Evolutionary conservation across 352 stramenopile species (phyloP).

Genomic region (Labyrinthula sp.): DNA sequence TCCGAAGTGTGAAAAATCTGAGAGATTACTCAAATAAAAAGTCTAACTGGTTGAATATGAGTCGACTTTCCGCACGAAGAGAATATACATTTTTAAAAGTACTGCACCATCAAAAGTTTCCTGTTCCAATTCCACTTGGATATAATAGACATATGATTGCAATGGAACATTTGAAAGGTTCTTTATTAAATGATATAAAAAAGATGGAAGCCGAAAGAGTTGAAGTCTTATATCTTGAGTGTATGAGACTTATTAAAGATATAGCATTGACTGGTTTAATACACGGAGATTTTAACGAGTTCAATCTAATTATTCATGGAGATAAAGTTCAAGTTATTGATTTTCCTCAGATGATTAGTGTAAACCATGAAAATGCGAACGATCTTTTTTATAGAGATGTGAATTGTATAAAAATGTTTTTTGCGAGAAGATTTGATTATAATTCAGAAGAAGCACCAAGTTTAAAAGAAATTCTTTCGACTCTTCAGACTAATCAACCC

Average conservation of each 20-base stretch:
- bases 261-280: constrained; percentile 88
- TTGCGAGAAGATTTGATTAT: constrained; percentile 58
- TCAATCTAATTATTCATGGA: constrained; percentile 82
- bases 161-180: constrained; percentile 82
- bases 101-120: constrained; percentile 81
- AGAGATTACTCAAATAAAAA: constrained; percentile 90
- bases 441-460: too few relatives aligned
- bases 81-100: constrained; percentile 96
- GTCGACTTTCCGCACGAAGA: constrained; percentile 86
- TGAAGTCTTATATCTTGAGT: constrained; percentile 74
- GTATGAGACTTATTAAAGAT: constrained; percentile 80
- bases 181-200: constrained; percentile 77
- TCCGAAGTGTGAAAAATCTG: constrained; percentile 88
- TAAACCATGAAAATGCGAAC: constrained; percentile 81
- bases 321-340: constrained; percentile 88
- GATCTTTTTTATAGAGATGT: constrained; percentile 87
- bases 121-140: constrained; percentile 84
- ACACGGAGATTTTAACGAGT: constrained; percentile 99
- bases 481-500: too few relatives aligned
- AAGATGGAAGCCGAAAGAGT: constrained; percentile 36
- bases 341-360: constrained; percentile 99
- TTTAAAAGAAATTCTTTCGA: too few relatives aligned
- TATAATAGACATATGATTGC: constrained; percentile 90
- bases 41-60: constrained; percentile 96
- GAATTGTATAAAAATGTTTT: constrained; percentile 79